These are phyloP conservation scores for Phytomonas serpens DNA, from an alignment of 208 protist species.

Conservation along the genomic window DNA sequence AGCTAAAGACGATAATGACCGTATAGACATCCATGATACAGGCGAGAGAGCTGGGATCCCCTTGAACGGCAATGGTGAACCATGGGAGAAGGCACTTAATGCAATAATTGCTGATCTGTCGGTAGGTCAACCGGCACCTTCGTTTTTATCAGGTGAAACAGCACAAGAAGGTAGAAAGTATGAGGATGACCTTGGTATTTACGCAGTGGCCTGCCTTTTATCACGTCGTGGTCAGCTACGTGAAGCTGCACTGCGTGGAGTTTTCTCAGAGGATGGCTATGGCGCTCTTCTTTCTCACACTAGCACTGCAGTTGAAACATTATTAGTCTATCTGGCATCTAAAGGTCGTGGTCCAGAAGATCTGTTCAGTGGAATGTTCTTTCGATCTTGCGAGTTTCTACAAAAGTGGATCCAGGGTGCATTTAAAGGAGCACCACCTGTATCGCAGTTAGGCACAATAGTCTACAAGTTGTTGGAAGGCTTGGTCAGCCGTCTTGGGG, in stretches of 20 bases:
- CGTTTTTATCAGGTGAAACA: constrained; percentile 29
- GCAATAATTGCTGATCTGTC: constrained; percentile 29
- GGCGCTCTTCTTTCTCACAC: constrained; percentile 30
- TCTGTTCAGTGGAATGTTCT: constrained; percentile 47
- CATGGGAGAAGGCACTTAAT: constrained; percentile 73
- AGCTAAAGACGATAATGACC: not conserved
- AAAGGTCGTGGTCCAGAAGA: constrained; percentile 66
- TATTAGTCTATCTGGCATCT: constrained; percentile 56
- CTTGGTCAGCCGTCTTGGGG: constrained; percentile 55
- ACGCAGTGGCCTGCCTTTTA: constrained; percentile 66
- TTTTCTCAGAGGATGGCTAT: constrained; percentile 38
- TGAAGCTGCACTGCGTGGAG: constrained; percentile 64
- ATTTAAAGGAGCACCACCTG: constrained; percentile 19
- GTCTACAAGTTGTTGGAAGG: constrained; percentile 32
- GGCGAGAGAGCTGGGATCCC: constrained; percentile 18
- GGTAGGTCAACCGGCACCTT: constrained; percentile 23
- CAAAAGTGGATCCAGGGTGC: constrained; percentile 37
- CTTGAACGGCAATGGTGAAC: constrained; percentile 25
- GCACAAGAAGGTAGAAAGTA: constrained; percentile 29
- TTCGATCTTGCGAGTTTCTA: constrained; percentile 61
- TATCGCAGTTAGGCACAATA: constrained; percentile 17
- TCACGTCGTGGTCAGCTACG: constrained; percentile 50
- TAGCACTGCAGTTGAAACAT: constrained; percentile 15
- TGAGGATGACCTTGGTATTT: constrained; percentile 59
- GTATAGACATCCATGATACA: not conserved